Conservation (phyloP, 2,329 filamentous ascomycete species). For the Rhexocercosporidium sp. region DNA sequence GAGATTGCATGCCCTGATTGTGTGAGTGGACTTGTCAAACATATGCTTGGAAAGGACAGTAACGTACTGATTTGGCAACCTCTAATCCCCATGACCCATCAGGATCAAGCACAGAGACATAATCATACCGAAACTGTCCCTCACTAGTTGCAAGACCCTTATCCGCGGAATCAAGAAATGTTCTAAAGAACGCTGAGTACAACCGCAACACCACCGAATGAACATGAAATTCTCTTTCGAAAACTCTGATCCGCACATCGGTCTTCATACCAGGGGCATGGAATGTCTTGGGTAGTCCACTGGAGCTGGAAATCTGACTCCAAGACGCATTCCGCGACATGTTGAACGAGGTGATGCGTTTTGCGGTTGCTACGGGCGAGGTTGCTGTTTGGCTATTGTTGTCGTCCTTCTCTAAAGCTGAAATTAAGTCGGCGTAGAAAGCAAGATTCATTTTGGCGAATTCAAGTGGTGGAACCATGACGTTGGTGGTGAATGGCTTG, state of each 20-base stretch:
- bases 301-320: constrained; percentile 3
- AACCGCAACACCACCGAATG: constrained; percentile 16
- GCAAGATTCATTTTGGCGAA: constrained; percentile 17
- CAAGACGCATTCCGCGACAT: constrained; percentile 2
- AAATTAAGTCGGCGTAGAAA: constrained; percentile 15
- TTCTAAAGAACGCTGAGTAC: constrained; percentile 26
- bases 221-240: constrained; percentile 26
- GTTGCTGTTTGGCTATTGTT: background rate
- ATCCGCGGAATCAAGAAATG: constrained; percentile 10
- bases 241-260: constrained; percentile 24
- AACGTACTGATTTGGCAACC: constrained; percentile 3
- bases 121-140: constrained; percentile 26
- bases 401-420: constrained; percentile 4
- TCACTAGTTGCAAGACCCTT: background rate
- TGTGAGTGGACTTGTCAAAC: background rate
- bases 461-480: constrained; percentile 1
- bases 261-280: constrained; percentile 15
- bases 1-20: constrained; percentile 5
- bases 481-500: constrained; percentile 5
- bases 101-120: constrained; percentile 23
- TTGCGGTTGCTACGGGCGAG: constrained; percentile 1
- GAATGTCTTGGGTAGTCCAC: constrained; percentile 10
- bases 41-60: background rate
- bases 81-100: constrained; percentile 28
- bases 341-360: constrained; percentile 8